Evolutionary conservation across 1,284 basidiomycete genomes (phyloP).

Genomic region (Heterobasidion irregulare): DNA sequence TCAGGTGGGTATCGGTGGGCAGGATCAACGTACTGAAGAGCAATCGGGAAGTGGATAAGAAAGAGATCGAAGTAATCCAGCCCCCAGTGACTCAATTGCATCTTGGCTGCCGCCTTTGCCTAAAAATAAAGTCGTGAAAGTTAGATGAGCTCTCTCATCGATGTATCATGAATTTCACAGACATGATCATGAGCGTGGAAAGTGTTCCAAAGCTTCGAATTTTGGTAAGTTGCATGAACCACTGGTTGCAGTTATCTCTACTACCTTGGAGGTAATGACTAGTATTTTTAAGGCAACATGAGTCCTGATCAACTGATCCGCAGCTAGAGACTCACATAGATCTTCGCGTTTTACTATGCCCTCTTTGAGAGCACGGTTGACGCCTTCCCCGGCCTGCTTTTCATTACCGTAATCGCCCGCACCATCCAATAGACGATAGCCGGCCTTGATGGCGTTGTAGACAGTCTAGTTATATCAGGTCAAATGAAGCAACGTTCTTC

Average conservation of each 20-base stretch:
- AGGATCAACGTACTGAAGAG: conserved; percentile 71
- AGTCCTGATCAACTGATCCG: conserved; percentile 2
- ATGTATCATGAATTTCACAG: conserved; percentile 12
- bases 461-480: conserved; percentile 36
- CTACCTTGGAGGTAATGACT: conserved; percentile 61
- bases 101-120: conserved; percentile 44
- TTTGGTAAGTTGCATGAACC: background rate
- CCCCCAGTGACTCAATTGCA: conserved; percentile 70
- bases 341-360: conserved; percentile 71
- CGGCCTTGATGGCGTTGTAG: conserved; percentile 63
- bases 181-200: conserved; percentile 69
- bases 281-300: conserved; percentile 13
- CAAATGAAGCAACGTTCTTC: background rate
- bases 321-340: conserved; percentile 47
- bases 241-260: background rate
- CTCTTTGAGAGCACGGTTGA: conserved; percentile 66
- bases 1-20: conserved; percentile 70
- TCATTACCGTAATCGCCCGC: conserved; percentile 84
- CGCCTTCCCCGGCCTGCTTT: conserved; percentile 75
- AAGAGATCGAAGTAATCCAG: conserved; percentile 75
- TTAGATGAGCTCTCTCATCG: background rate
- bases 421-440: conserved; percentile 79
- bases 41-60: conserved; percentile 74
- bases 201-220: conserved; percentile 68
- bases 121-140: conserved; percentile 15